Evolutionary conservation across 176 grass and related monocot species (phyloP).

Genomic region (Panicum miliaceum): DNA sequence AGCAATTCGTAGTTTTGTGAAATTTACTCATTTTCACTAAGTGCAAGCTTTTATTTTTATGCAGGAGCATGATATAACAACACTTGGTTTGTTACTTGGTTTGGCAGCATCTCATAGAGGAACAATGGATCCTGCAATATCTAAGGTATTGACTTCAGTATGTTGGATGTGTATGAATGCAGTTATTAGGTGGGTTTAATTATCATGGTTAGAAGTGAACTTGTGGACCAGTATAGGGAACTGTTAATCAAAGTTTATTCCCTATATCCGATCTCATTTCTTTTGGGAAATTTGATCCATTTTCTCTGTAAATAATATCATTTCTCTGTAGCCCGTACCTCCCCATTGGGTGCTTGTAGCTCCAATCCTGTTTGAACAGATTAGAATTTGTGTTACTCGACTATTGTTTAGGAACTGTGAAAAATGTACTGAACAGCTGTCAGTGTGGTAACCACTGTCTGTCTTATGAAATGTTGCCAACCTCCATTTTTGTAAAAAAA

Average conservation of each 20-base stretch:
- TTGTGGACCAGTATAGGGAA: background rate
- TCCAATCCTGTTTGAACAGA: background rate
- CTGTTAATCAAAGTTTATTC: slow-evolving; percentile 12
- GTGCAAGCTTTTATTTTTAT: slow-evolving; percentile 20
- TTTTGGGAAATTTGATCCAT: slow-evolving; percentile 28
- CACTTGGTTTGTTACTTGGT: slow-evolving; percentile 85
- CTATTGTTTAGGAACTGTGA: background rate
- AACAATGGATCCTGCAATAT: slow-evolving; percentile 90
- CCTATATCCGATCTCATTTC: background rate
- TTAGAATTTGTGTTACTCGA: background rate
- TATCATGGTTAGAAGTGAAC: slow-evolving; percentile 10
- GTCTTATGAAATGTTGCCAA: slow-evolving; percentile 9
- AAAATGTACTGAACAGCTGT: background rate
- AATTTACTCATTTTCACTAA: slow-evolving; percentile 18
- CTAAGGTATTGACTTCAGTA: slow-evolving; percentile 58
- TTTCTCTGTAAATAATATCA: slow-evolving; percentile 13
- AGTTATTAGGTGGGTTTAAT: slow-evolving; percentile 12
- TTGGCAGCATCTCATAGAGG: slow-evolving; percentile 91
- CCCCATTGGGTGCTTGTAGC: background rate
- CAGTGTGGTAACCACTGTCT: background rate
- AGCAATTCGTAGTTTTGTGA: background rate
- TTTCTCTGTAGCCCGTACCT: background rate
- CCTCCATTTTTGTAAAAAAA: background rate
- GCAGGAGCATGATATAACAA: slow-evolving; percentile 97
- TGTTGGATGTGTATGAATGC: slow-evolving; percentile 22